Conservation (phyloP, 345 rosid genomes). For the Geranium rotundifolium region DNA sequence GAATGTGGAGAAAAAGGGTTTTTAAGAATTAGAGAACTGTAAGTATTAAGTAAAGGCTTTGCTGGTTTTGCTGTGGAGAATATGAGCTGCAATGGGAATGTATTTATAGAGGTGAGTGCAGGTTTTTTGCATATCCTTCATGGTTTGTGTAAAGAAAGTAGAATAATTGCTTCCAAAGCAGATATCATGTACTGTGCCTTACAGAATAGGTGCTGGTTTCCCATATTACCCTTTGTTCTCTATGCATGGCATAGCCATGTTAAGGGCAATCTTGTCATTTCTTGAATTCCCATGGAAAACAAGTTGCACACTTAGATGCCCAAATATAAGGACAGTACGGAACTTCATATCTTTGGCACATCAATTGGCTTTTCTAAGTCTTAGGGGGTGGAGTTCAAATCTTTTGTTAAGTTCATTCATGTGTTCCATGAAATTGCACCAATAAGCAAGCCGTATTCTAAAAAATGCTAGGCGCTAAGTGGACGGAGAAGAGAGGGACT, state of each 20-base stretch:
- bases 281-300: background rate
- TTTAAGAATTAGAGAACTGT: background rate
- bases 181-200: background rate
- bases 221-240: background rate
- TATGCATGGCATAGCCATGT: background rate
- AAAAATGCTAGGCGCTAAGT: no score
- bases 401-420: background rate
- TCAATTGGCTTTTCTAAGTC: background rate
- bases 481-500: no score
- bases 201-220: background rate
- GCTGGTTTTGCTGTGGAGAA: background rate
- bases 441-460: no score
- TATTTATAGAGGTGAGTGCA: background rate
- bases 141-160: background rate
- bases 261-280: background rate
- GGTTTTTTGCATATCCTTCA: background rate
- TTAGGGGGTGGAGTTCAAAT: background rate
- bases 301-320: background rate
- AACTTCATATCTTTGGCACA: background rate
- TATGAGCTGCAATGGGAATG: background rate
- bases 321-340: background rate
- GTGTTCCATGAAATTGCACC: background rate
- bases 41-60: background rate
- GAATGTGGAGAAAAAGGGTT: background rate
- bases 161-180: background rate